Conservation (phyloP, 768 basidiomycete species). For the Psilocybe cubensis region DNA sequence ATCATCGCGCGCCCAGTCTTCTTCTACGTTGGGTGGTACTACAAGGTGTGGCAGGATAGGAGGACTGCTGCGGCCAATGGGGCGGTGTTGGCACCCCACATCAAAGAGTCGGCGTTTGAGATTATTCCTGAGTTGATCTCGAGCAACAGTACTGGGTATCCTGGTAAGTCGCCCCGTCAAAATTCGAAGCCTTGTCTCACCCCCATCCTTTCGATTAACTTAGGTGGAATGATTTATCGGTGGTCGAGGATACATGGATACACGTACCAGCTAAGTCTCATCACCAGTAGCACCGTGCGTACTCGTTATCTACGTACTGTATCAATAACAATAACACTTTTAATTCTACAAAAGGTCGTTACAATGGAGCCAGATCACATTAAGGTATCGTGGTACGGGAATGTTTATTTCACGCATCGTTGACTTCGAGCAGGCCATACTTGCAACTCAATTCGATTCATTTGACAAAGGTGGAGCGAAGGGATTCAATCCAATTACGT, state of each 20-base stretch:
- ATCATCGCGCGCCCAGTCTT: constrained; percentile 9
- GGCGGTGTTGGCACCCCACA: constrained; percentile 19
- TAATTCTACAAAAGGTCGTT: constrained; percentile 31
- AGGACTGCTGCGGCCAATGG: constrained; percentile 17
- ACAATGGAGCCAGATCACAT: constrained; percentile 51
- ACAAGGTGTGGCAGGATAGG: constrained; percentile 8
- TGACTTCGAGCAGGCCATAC: constrained; percentile 10
- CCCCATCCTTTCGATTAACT: neutral
- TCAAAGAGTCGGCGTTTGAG: constrained; percentile 13
- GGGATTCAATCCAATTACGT: neutral
- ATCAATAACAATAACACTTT: neutral
- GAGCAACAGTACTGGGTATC: constrained; percentile 30
- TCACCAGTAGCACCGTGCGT: constrained; percentile 19
- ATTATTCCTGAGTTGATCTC: constrained; percentile 13
- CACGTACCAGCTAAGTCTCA: neutral
- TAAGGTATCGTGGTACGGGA: constrained; percentile 31
- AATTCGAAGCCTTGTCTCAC: too few relatives aligned
- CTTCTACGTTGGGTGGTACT: constrained; percentile 4
- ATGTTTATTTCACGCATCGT: neutral
- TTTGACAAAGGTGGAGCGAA: constrained; percentile 42
- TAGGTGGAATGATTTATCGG: neutral
- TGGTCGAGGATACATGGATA: constrained; percentile 1
- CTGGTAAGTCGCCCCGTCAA: constrained; percentile 27
- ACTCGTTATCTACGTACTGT: neutral
- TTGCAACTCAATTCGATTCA: constrained; percentile 48